Conservation (phyloP, 2,329 filamentous ascomycete species). For the Esteya vermicola region DNA sequence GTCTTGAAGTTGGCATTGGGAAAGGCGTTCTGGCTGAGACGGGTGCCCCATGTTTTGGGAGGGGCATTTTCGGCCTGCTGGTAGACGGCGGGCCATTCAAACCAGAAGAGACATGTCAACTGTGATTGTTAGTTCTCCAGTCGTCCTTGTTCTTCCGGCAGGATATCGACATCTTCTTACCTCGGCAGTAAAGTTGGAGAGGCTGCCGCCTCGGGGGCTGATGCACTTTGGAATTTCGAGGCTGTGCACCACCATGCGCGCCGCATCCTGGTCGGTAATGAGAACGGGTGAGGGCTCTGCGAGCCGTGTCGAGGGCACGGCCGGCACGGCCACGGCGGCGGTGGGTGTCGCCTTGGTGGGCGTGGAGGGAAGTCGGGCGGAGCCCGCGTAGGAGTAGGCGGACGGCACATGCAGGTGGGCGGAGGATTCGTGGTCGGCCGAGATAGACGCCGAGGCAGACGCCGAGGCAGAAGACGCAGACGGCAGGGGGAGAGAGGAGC, state of each 20-base stretch:
- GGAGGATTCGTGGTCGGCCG: neutral
- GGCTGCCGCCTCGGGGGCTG: conserved; percentile 57
- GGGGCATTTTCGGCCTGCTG: conserved; percentile 52
- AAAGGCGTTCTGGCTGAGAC: conserved; percentile 58
- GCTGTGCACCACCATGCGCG: conserved; percentile 37
- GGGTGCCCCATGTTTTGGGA: conserved; percentile 25
- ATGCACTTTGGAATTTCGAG: conserved; percentile 65
- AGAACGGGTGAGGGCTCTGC: conserved; percentile 13
- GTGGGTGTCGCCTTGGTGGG: conserved; percentile 18
- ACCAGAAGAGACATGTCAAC: conserved; percentile 97
- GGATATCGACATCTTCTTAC: too few relatives aligned
- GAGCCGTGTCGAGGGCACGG: neutral
- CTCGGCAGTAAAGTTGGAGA: conserved; percentile 74
- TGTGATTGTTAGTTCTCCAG: too few relatives aligned
- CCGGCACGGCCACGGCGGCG: neutral
- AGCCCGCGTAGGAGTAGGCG: neutral
- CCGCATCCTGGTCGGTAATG: conserved; percentile 23
- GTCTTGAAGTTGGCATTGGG: conserved; percentile 74
- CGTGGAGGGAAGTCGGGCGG: conserved; percentile 17
- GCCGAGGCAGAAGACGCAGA: too few relatives aligned
- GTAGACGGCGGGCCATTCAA: conserved; percentile 73
- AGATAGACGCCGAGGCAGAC: neutral
- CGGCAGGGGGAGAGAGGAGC: too few relatives aligned
- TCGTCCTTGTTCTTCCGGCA: too few relatives aligned
- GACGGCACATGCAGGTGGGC: neutral